Evolutionary conservation across 1,284 basidiomycete genomes (phyloP).

Genomic region (Leccinum subspadiceum): DNA sequence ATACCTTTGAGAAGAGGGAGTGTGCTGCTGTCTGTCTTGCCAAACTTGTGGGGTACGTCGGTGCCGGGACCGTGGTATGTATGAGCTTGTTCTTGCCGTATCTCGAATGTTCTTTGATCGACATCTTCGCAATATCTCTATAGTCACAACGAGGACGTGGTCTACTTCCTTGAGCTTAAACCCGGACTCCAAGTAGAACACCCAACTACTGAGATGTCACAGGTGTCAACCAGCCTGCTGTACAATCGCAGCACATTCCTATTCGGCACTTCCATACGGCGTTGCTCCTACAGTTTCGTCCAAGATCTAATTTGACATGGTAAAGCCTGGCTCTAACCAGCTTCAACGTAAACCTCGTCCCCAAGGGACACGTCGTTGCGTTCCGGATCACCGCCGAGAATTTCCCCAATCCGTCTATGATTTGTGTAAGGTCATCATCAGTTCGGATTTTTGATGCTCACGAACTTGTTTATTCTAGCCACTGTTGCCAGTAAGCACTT

Average conservation of each 20-base stretch:
- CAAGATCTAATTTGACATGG: conserved; percentile 96
- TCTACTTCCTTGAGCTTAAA: conserved; percentile 98
- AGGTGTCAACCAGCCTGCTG: conserved; percentile 96
- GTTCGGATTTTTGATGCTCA: no score
- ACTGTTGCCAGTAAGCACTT: no score
- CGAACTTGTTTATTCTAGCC: no score
- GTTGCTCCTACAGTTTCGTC: conserved; percentile 84
- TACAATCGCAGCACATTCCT: conserved; percentile 73
- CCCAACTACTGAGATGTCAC: conserved; percentile 99
- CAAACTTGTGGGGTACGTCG: conserved; percentile 93
- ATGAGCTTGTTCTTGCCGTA: conserved; percentile 27
- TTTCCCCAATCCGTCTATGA: no score
- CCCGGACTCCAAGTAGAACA: conserved; percentile 99
- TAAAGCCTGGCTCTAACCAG: conserved; percentile 81
- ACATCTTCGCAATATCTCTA: conserved; percentile 72
- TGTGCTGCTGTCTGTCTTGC: conserved; percentile 96
- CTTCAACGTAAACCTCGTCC: conserved; percentile 94
- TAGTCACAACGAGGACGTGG: conserved; percentile 89
- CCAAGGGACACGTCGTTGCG: not conserved
- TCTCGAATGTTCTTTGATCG: conserved; percentile 5
- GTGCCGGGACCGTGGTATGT: conserved; percentile 92
- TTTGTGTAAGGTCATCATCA: no score
- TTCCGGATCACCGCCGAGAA: no score
- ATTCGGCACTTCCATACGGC: conserved; percentile 89
- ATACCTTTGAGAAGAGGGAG: conserved; percentile 96